Conservation (phyloP, 352 stramenopile species). For the Phytophthora cactorum region DNA sequence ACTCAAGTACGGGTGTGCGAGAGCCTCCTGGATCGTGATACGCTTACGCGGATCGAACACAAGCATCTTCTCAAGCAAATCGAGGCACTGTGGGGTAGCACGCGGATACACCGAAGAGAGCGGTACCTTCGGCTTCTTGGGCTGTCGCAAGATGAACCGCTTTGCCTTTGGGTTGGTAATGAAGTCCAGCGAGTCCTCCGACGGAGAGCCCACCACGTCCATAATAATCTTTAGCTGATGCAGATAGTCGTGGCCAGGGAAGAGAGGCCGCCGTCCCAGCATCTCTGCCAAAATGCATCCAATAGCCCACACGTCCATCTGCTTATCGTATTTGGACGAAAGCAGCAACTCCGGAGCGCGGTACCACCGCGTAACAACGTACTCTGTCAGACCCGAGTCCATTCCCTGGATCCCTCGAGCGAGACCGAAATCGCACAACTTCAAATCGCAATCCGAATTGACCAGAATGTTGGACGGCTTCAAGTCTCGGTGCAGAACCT, state of each 20-base stretch:
- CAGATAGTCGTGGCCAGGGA: conserved; percentile 87
- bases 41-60: conserved; percentile 92
- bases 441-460: conserved; percentile 84
- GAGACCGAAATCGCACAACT: conserved; percentile 83
- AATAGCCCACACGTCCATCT: conserved; percentile 90
- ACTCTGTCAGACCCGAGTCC: conserved; percentile 88
- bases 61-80: conserved; percentile 94
- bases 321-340: conserved; percentile 91
- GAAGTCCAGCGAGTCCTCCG: conserved; percentile 84
- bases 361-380: conserved; percentile 94
- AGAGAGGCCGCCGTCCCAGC: conserved; percentile 83
- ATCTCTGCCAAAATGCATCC: conserved; percentile 90
- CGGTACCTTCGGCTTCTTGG: conserved; percentile 85
- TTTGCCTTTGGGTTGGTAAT: conserved; percentile 92
- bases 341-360: conserved; percentile 92
- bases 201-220: conserved; percentile 85
- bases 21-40: conserved; percentile 80
- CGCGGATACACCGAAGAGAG: conserved; percentile 88
- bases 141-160: conserved; percentile 87
- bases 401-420: conserved; percentile 76
- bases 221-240: conserved; percentile 92
- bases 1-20: conserved; percentile 83
- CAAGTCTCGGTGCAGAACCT: conserved; percentile 80
- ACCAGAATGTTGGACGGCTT: conserved; percentile 85
- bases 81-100: conserved; percentile 80